These are phyloP conservation scores for Mariannaea sp. DNA, from an alignment of 2,329 filamentous ascomycete genomes.

Conservation along the genomic window DNA sequence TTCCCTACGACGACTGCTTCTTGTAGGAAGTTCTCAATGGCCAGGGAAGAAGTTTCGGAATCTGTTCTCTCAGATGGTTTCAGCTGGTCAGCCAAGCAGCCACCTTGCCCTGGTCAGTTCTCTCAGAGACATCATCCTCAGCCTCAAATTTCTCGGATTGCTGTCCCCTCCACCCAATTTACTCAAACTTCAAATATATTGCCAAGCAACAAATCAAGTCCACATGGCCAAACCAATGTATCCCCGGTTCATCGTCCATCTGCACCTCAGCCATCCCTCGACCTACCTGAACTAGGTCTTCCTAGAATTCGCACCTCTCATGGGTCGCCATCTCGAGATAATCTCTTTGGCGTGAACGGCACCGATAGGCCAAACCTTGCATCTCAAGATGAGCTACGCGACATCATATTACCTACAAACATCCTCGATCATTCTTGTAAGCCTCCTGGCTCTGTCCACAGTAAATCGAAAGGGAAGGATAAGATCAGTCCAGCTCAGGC, in stretches of 20 bases:
- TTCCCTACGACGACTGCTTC: not conserved
- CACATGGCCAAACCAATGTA: not conserved
- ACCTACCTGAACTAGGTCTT: conserved; percentile 28
- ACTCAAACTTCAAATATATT: not conserved
- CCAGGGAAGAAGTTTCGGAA: conserved; percentile 30
- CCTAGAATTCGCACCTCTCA: not conserved
- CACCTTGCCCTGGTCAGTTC: conserved; percentile 32
- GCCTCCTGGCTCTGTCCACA: not conserved
- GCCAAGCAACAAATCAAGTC: not conserved
- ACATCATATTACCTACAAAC: not conserved
- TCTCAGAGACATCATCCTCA: conserved; percentile 22
- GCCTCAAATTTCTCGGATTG: not conserved
- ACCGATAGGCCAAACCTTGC: not conserved
- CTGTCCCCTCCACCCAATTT: not conserved
- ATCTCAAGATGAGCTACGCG: not conserved
- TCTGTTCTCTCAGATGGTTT: conserved; percentile 32
- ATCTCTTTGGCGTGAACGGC: not conserved
- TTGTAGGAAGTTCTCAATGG: conserved; percentile 20
- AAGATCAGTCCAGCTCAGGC: too few relatives aligned
- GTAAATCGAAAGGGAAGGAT: not conserved
- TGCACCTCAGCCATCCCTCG: conserved; percentile 12
- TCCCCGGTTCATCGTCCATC: not conserved
- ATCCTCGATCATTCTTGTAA: too few relatives aligned
- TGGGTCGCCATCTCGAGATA: not conserved
- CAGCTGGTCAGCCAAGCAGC: conserved; percentile 26